phyloP scores from a whole-genome alignment of 306 rosid species.

The Arachis hypogaea region DNA sequence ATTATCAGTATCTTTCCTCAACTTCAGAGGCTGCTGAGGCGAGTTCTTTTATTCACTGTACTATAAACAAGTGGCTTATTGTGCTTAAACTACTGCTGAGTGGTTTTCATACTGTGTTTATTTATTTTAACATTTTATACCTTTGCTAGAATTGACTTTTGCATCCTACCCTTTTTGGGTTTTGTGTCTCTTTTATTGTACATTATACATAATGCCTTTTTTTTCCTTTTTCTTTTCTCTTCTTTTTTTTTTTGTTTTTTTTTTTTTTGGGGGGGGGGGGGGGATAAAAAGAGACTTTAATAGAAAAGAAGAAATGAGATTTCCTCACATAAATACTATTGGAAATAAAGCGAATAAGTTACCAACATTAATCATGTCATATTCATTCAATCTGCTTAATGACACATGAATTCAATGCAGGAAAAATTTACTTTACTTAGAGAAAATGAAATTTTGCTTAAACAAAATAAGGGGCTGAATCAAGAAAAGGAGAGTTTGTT shows the following conservation, averaged over 20 bases:
- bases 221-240: background rate
- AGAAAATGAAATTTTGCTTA: constrained; percentile 63
- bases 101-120: background rate
- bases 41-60: constrained; percentile 40
- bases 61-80: constrained; percentile 33
- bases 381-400: constrained; percentile 32
- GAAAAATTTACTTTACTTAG: constrained; percentile 75
- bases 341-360: background rate
- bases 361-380: constrained; percentile 31
- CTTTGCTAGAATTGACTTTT: constrained; percentile 22
- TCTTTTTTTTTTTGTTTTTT: background rate
- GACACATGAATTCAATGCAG: constrained; percentile 51
- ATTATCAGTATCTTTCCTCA: constrained; percentile 90
- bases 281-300: too few species aligned
- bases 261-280: too few species aligned
- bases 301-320: too few species aligned
- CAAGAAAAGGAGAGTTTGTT: constrained; percentile 65
- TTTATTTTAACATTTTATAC: background rate
- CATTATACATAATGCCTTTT: background rate
- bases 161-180: constrained; percentile 16
- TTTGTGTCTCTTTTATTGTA: constrained; percentile 12
- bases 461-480: constrained; percentile 62
- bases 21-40: constrained; percentile 98
- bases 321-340: too few species aligned
- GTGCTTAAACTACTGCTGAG: constrained; percentile 2